phyloP scores from a whole-genome alignment of 305 asterid species.

The Euphrasia arctica region DNA sequence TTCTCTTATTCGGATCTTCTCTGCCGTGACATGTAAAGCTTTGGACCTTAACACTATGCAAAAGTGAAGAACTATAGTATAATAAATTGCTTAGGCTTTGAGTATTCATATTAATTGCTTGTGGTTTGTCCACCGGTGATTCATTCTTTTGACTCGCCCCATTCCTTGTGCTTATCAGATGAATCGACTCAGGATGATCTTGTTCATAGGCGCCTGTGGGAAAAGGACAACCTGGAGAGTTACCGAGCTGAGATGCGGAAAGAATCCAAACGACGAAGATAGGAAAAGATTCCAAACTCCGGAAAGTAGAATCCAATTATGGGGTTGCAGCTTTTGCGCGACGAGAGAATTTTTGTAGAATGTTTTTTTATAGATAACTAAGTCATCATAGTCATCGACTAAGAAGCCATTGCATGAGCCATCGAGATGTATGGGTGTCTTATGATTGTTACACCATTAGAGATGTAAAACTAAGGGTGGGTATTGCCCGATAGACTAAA shows the following conservation, averaged over 20 bases:
- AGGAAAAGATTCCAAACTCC: slow-evolving; percentile 18
- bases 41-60: neutral
- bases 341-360: slow-evolving; percentile 22
- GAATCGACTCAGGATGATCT: slow-evolving; percentile 73
- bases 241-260: slow-evolving; percentile 79
- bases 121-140: neutral
- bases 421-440: slow-evolving; percentile 7
- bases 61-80: neutral
- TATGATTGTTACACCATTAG: neutral
- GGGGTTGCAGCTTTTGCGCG: neutral
- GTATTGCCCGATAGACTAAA: slow-evolving; percentile 10
- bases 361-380: slow-evolving; percentile 22
- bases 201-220: slow-evolving; percentile 76
- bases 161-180: slow-evolving; percentile 41
- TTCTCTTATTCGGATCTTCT: neutral
- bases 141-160: slow-evolving; percentile 21
- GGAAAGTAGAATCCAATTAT: slow-evolving; percentile 9
- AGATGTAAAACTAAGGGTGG: slow-evolving; percentile 19
- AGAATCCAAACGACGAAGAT: slow-evolving; percentile 94
- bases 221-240: slow-evolving; percentile 71
- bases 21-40: neutral
- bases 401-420: slow-evolving; percentile 3
- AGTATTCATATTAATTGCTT: neutral
- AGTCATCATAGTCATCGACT: slow-evolving; percentile 18
- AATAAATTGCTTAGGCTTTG: neutral